Percentiles rank a stretch among this genome's conserved stretches.
These are phyloP conservation scores for Vigna unguiculata DNA, from an alignment of 306 rosid species.

Conservation along the genomic window DNA sequence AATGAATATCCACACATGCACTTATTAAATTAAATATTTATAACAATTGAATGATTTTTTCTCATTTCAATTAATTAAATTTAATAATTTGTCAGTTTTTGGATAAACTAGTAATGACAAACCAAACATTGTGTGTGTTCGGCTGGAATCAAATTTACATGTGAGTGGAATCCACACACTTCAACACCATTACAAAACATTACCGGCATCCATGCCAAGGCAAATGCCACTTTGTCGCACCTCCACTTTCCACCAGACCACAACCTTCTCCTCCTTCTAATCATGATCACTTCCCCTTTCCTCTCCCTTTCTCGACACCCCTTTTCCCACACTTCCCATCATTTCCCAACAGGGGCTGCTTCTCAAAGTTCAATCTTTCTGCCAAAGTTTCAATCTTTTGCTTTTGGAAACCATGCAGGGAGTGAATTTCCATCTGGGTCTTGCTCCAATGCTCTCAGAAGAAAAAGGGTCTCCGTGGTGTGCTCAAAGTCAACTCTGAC, in stretches of 20 bases:
- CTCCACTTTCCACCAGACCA: background rate
- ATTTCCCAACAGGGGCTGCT: slow-evolving; percentile 19
- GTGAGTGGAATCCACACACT: slow-evolving; percentile 58
- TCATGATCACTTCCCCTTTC: slow-evolving; percentile 48
- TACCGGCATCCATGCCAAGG: background rate
- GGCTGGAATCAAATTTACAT: slow-evolving; percentile 42
- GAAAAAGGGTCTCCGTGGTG: slow-evolving; percentile 47
- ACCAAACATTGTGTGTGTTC: background rate
- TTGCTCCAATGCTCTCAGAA: slow-evolving; percentile 2
- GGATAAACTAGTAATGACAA: background rate
- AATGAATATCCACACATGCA: background rate
- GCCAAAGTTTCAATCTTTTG: slow-evolving; percentile 44
- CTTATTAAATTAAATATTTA: background rate
- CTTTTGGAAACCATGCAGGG: slow-evolving; percentile 10
- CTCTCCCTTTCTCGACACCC: slow-evolving; percentile 49
- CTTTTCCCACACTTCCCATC: slow-evolving; percentile 36
- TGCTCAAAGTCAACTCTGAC: slow-evolving; percentile 50
- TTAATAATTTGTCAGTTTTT: background rate
- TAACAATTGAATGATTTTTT: background rate
- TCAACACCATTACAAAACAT: background rate
- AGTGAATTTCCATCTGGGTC: slow-evolving; percentile 36
- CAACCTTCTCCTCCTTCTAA: background rate
- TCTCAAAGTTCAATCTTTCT: slow-evolving; percentile 34
- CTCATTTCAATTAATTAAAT: background rate
- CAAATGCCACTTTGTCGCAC: background rate